A percentile compares a stretch with the other conserved stretches of the same genome.
Conservation (phyloP, 768 basidiomycete species). For the Mycena crocata region DNA sequence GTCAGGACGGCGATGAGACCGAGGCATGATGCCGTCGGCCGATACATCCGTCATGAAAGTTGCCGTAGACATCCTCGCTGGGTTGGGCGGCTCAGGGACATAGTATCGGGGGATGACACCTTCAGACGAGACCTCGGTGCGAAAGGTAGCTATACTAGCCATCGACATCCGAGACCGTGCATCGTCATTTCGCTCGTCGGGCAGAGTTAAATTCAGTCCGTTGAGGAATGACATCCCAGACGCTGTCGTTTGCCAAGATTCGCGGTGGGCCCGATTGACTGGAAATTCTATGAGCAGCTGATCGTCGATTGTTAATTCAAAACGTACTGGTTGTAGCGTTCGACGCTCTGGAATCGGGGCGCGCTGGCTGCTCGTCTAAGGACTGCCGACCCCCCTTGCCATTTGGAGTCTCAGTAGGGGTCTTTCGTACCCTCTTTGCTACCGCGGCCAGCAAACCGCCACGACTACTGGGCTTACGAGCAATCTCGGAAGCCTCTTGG, state of each 20-base stretch:
- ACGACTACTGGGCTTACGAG: slow-evolving; percentile 11
- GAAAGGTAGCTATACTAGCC: slow-evolving; percentile 66
- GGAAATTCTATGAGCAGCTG: slow-evolving; percentile 8
- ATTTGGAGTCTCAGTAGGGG: neutral
- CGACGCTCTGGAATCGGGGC: slow-evolving; percentile 32
- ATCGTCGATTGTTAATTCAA: neutral
- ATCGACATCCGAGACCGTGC: slow-evolving; percentile 52
- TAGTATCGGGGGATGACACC: slow-evolving; percentile 60
- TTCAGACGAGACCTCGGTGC: slow-evolving; percentile 69
- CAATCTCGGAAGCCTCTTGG: slow-evolving; percentile 60
- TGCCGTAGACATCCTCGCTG: slow-evolving; percentile 29
- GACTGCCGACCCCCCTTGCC: slow-evolving; percentile 14
- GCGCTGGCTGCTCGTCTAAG: slow-evolving; percentile 30
- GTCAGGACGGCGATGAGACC: slow-evolving; percentile 18
- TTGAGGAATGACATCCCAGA: slow-evolving; percentile 54
- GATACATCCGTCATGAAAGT: slow-evolving; percentile 48
- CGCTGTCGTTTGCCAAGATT: slow-evolving; percentile 59
- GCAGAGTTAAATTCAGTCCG: slow-evolving; percentile 52
- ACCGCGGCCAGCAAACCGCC: slow-evolving; percentile 26
- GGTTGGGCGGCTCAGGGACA: slow-evolving; percentile 31
- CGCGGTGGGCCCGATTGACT: slow-evolving; percentile 46
- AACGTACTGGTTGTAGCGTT: slow-evolving; percentile 26
- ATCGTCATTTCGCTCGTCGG: slow-evolving; percentile 48
- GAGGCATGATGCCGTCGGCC: slow-evolving; percentile 53
- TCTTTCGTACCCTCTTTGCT: slow-evolving; percentile 15